Base-by-base conservation (phyloP, 2,329 filamentous ascomycete species). In the Ophiostoma piceae region DNA sequence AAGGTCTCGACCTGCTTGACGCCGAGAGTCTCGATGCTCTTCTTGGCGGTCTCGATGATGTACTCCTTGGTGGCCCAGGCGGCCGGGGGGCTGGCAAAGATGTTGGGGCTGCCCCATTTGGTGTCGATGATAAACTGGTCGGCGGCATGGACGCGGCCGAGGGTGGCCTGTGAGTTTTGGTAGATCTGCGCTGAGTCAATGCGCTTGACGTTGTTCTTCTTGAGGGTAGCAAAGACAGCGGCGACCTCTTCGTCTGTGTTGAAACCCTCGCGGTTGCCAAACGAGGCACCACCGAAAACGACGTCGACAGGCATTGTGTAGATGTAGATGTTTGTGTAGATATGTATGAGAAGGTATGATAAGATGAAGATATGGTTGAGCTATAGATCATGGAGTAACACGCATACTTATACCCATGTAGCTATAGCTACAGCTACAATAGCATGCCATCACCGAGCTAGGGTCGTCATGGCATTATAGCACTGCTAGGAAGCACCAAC, bases 171-270 rank as follows among this genome's bases (percentile, higher is more conserved):
- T 7, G 43, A 47, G 43, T 47, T 47, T 47, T 47, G 43, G 16
- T 47, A 47, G 43, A 47, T n/a, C 43, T 47, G 43, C 6, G 43
- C 43, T 1, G 82, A 47, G 19, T 47, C 43, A 16, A 47, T 47
- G 5, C 43, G 43, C 43, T 47, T 47, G 43, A 47, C 19, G 16
- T 47, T 47, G 43, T 47, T 7, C 43, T 47, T 47, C 43, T 47
- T 47, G 43, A 47, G 43, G 19, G 43, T 47, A 16, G 43, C 16
- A 47, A 47, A 47, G 16, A 47, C n/a, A 4, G 14, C 4, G 6
- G 43, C 16, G 7, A 47, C 2, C 19, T 47, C 43, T 47, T 47
- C 43, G 16, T 47, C 43, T 16, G 43, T 47, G 43, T n/a, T 47
- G 43, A 47, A 47, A 19, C 43, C 43, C 16, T 19, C 43, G 7